Evolutionary conservation across 2,329 filamentous ascomycete species (phyloP).

Genomic region (Ascosphaera apis): DNA sequence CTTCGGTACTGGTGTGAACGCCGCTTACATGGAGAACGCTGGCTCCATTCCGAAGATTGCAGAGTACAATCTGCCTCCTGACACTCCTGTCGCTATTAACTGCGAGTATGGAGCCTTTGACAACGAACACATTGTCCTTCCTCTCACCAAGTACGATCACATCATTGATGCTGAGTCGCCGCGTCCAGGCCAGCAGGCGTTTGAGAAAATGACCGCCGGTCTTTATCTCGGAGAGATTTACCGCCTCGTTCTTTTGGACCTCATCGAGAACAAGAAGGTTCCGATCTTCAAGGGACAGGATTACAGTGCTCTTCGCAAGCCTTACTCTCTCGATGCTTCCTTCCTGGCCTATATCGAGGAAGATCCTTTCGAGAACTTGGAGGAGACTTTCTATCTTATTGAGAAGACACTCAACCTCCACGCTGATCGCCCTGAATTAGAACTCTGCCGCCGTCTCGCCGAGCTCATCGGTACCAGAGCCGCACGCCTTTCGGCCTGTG

Average conservation of each 20-base stretch:
- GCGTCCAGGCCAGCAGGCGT: conserved; percentile 78
- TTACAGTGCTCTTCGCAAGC: conserved; percentile 53
- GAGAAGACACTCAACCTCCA: conserved; percentile 48
- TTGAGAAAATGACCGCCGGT: conserved; percentile 95
- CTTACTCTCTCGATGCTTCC: conserved; percentile 77
- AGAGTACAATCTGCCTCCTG: conserved; percentile 65
- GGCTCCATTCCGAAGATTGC: conserved; percentile 85
- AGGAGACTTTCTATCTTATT: conserved; percentile 70
- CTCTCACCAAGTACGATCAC: conserved; percentile 63
- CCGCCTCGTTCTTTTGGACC: conserved; percentile 62
- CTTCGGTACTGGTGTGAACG: conserved; percentile 95
- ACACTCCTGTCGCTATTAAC: conserved; percentile 83
- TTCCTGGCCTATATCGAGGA: conserved; percentile 88
- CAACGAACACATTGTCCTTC: conserved; percentile 74
- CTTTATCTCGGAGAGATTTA: conserved; percentile 90
- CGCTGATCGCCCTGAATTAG: conserved; percentile 55
- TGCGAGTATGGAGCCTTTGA: conserved; percentile 96
- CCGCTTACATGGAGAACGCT: conserved; percentile 88
- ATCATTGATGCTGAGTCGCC: conserved; percentile 80
- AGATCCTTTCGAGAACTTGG: conserved; percentile 87
- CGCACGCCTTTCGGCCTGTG: conserved; percentile 78
- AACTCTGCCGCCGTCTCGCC: conserved; percentile 67
- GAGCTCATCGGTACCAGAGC: conserved; percentile 90
- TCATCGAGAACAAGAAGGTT: conserved; percentile 53
- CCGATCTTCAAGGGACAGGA: conserved; percentile 71